Evolutionary conservation across 768 basidiomycete species (phyloP), one percentile per base, ranked within the genome.

Genomic region (Paxillus involutus): DNA sequence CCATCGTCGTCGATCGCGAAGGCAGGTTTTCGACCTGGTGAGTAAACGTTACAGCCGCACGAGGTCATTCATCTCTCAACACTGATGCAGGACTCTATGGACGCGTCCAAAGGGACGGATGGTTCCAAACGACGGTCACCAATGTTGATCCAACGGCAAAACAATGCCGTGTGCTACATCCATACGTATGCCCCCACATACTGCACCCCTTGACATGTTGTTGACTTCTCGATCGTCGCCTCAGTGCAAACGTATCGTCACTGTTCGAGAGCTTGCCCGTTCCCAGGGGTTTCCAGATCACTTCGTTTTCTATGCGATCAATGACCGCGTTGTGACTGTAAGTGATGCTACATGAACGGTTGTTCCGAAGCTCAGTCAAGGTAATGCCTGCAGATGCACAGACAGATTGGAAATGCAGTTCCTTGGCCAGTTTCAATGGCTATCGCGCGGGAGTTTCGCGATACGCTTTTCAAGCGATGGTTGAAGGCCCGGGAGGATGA

Each of bases 211-310:
- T 13, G 5, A 54, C 19, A 51, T 33, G 21, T 13, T 42, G 14
- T 24, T 55, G 17, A 53, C 14, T 10, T n/a, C 8, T 9, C 39
- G 29, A 26, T 13, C 17, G 5, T 19, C 3, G 35, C 30, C 24
- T 24, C 4, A 92, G 90, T 85, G 82, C 57, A 79, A 79, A 59
- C 80, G 91, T 9, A 82, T 90, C 59, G 71, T 90, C 6, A 86
- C 86, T 0, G 83, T 91, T 21, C 80, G 90, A 6, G 90, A 92
- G 64, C 73, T 89, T 13, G 90, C 89, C 8, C 75, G 91, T 40
- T 86, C 88, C 0, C 91, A 93, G 72, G 90, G 91, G 0, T 89
- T 93, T 65, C 86, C 89, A 0, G 91, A 93, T 58, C 71, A 77
- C 61, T 91, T 89, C 53, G 69, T 79, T 0, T 91, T 93, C 57